Conservation (phyloP, 805 yeast species). For the Lipomyces yamadae region DNA sequence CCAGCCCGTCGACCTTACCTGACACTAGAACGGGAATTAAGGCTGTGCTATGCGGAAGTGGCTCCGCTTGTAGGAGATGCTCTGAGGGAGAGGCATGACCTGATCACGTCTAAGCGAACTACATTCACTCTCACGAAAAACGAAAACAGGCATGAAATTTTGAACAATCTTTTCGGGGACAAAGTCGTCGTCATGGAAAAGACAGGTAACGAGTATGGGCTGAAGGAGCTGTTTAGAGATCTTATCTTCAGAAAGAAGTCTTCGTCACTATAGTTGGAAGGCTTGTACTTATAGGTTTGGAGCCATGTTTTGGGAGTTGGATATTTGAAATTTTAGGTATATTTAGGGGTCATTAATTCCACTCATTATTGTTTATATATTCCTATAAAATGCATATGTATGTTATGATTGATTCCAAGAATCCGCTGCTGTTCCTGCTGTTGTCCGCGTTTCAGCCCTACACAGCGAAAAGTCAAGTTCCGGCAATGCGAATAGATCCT, state of each 20-base stretch:
- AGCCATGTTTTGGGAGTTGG: background rate
- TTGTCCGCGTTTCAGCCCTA: background rate
- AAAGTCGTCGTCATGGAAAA: slow-evolving; percentile 34
- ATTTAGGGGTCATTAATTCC: background rate
- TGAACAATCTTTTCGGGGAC: slow-evolving; percentile 27
- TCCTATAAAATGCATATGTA: background rate
- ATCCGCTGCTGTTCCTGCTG: background rate
- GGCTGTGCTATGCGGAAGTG: slow-evolving; percentile 32
- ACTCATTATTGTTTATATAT: background rate
- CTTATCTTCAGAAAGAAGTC: slow-evolving; percentile 23
- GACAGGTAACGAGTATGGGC: slow-evolving; percentile 36
- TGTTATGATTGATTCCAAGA: background rate
- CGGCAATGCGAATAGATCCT: background rate
- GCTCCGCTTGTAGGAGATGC: slow-evolving; percentile 29
- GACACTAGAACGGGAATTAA: slow-evolving; percentile 23
- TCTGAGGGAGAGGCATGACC: slow-evolving; percentile 27
- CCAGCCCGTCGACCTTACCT: slow-evolving; percentile 35
- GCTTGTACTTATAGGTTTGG: background rate
- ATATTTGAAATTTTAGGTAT: background rate
- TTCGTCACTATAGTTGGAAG: background rate
- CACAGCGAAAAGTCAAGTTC: background rate
- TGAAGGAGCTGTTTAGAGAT: slow-evolving; percentile 35
- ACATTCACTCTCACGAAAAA: background rate
- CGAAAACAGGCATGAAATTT: slow-evolving; percentile 9
- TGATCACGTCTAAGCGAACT: slow-evolving; percentile 19